These are phyloP conservation scores for Penicillium waksmanii DNA, from an alignment of 495 filamentous ascomycete species.

Conservation along the genomic window DNA sequence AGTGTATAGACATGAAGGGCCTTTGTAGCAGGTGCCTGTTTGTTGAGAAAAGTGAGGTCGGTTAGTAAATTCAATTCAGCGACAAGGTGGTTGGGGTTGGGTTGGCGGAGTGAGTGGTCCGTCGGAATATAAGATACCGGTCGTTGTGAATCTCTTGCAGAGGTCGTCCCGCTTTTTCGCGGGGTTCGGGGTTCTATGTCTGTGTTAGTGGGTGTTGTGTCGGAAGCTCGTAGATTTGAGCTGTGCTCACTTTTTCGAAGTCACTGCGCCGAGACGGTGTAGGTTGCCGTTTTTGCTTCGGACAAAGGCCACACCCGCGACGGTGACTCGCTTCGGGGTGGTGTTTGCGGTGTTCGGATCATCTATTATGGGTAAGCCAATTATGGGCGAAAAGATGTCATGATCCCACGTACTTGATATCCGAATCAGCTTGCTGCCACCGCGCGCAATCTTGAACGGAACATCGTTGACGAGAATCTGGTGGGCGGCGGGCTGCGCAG, in stretches of 20 bases:
- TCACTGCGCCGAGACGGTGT: constrained; percentile 61
- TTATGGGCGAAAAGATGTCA: constrained; percentile 17
- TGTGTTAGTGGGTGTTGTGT: constrained; percentile 27
- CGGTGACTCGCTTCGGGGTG: constrained; percentile 76
- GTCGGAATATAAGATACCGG: constrained; percentile 66
- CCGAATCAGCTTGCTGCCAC: constrained; percentile 84
- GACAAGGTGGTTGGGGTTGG: background rate
- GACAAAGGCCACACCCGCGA: constrained; percentile 85
- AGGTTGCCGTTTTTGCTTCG: constrained; percentile 92
- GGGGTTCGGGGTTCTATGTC: constrained; percentile 45
- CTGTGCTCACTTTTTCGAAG: constrained; percentile 43
- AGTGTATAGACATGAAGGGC: constrained; percentile 75
- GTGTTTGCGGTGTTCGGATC: constrained; percentile 63
- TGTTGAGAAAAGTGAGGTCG: constrained; percentile 23
- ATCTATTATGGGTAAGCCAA: constrained; percentile 57
- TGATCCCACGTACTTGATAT: constrained; percentile 63
- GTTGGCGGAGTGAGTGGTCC: constrained; percentile 16
- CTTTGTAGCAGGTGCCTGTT: constrained; percentile 80
- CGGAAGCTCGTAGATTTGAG: background rate
- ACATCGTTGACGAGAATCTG: constrained; percentile 77
- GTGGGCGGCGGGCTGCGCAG: constrained; percentile 48
- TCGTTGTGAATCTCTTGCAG: constrained; percentile 88
- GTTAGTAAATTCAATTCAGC: constrained; percentile 20
- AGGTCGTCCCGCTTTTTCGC: constrained; percentile 74
- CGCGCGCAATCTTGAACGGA: constrained; percentile 72